Conservation (phyloP, 257 asterid species). For the Ajuga chamaepitys region DNA sequence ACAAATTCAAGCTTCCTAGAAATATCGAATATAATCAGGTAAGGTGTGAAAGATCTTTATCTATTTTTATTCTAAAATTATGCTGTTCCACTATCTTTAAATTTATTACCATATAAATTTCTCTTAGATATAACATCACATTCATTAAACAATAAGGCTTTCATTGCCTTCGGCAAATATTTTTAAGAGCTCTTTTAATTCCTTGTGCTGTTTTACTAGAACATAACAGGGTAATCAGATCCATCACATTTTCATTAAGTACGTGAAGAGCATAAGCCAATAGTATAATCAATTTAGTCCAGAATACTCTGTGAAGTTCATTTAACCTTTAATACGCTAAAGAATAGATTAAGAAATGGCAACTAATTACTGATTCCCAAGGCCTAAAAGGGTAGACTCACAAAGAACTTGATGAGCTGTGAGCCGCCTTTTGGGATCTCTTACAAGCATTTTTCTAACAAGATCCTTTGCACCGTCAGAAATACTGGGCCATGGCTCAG, state of each 20-base stretch:
- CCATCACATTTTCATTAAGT: neutral
- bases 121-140: neutral
- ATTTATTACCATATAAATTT: neutral
- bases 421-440: conserved; percentile 54
- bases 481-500: conserved; percentile 70
- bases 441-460: conserved; percentile 49
- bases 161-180: neutral
- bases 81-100: neutral
- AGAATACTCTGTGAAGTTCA: too few relatives aligned
- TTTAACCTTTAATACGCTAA: too few relatives aligned
- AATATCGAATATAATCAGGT: neutral
- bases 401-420: conserved; percentile 68
- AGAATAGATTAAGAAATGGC: neutral
- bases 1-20: too few relatives aligned
- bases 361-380: neutral
- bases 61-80: neutral
- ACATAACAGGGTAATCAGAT: neutral
- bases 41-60: neutral
- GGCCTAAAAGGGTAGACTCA: conserved; percentile 26
- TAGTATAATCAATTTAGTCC: neutral
- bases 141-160: neutral
- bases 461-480: conserved; percentile 67
- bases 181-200: neutral
- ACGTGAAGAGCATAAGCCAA: neutral
- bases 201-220: neutral